Base-by-base conservation (phyloP, 192 early-diverging fungal genomes). In the Irineochytrium annulatum region DNA sequence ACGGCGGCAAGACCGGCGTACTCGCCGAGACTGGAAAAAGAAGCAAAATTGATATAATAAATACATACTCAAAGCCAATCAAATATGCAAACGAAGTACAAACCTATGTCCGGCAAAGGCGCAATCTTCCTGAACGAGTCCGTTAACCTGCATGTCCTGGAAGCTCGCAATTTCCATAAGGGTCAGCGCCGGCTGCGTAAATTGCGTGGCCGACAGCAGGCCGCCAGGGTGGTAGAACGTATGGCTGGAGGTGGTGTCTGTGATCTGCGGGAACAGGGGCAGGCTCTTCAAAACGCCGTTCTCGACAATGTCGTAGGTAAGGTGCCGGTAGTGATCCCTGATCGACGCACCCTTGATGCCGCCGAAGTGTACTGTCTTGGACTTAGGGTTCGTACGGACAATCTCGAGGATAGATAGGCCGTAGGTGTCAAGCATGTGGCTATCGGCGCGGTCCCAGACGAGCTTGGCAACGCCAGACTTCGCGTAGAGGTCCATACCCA, bases 401-500 rank as follows among this genome's bases (percentile, higher is more conserved):
- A 97, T 93, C 53, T 91, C 84, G 30, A 97, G 43, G 60, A 97
- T 89, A 44, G 94, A 91, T 59, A 97, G 88, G 34, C 78, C 91
- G 72, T 91, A 97, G 58, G 82, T 89, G 43, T 78, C 77, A 70
- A 85, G 78, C 77, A 93, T 89, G 75, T 95, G 91, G 32, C 69
- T 57, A 71, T 97, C 94, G 58, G 91, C 91, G 57, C 87, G 84
- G 60, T 97, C 91, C 91, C 94, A 97, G 67, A 97, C 79, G 26
- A 83, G 81, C 65, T 86, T 88, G 29, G 94, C 92, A 65, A 89
- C 75, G 46, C 86, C 73, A 1, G 91, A 93, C 35, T 82, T 81
- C 24, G 71, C 80, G 63, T 94, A 97, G 19, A 97, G 83, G 39
- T 88, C 90, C 91, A 94, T 97, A 53, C 91, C 92, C 94, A 97